Conservation (phyloP, 2,329 filamentous ascomycete species). For the Xylariaceae sp. region DNA sequence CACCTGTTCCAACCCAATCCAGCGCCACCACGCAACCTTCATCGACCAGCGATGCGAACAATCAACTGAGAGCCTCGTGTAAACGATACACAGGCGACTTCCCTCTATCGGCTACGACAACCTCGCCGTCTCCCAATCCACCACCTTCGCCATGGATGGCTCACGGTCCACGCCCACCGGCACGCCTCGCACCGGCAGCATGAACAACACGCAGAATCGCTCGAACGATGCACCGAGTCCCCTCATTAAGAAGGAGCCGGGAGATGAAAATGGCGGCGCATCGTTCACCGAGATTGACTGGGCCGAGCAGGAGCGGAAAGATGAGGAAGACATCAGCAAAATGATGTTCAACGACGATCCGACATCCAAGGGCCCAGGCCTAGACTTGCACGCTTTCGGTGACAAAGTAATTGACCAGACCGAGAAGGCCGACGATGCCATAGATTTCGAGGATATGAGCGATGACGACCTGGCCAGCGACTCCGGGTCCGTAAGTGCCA, state of each 20-base stretch:
- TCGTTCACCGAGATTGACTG: slow-evolving; percentile 26
- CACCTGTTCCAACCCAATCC: too few species aligned
- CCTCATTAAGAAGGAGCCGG: slow-evolving; percentile 25
- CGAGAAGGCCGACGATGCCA: slow-evolving; percentile 86
- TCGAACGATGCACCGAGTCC: slow-evolving; percentile 11
- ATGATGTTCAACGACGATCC: slow-evolving; percentile 48
- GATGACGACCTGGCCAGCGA: slow-evolving; percentile 86
- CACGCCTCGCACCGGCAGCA: background rate
- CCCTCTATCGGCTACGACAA: background rate
- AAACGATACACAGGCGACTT: background rate
- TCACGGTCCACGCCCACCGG: background rate
- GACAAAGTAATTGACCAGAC: slow-evolving; percentile 51
- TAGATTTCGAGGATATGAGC: slow-evolving; percentile 86
- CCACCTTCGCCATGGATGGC: background rate
- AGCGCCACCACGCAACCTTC: background rate
- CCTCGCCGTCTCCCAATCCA: background rate
- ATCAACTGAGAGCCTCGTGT: background rate
- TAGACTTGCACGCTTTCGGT: slow-evolving; percentile 32
- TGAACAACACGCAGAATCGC: background rate
- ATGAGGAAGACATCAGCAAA: slow-evolving; percentile 34
- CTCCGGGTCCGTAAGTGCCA: slow-evolving; percentile 32
- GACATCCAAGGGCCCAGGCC: slow-evolving; percentile 37
- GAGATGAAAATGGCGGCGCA: slow-evolving; percentile 19
- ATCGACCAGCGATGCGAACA: background rate
- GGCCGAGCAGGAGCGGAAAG: slow-evolving; percentile 25